These are phyloP conservation scores for Curvularia spicifera DNA, from an alignment of 2,329 filamentous ascomycete genomes.

Conservation along the genomic window DNA sequence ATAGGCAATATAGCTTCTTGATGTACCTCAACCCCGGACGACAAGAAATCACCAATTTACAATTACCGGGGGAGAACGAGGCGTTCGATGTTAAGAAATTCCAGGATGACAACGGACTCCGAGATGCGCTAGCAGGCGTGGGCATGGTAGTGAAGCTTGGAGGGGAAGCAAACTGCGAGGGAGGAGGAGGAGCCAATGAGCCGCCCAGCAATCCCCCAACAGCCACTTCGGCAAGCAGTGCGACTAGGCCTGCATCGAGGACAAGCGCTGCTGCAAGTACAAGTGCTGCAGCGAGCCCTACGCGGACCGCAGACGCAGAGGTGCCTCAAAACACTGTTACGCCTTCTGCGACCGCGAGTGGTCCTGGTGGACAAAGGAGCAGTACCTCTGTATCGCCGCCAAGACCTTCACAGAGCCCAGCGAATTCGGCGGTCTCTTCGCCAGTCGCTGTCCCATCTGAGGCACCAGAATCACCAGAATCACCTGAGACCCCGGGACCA, in stretches of 20 bases:
- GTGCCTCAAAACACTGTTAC: neutral
- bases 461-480: constrained; percentile 1
- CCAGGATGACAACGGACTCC: constrained; percentile 39
- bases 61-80: constrained; percentile 35
- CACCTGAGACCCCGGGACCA: constrained; percentile 4
- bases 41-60: constrained; percentile 28
- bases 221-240: constrained; percentile 9
- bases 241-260: neutral
- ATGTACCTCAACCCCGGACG: constrained; percentile 41
- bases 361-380: neutral
- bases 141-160: constrained; percentile 46
- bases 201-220: constrained; percentile 15
- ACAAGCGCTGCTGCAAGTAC: neutral
- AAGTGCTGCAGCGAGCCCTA: neutral
- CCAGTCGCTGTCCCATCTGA: constrained; percentile 1
- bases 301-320: neutral
- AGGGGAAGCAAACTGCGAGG: constrained; percentile 29
- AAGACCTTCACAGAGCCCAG: neutral
- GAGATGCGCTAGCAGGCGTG: constrained; percentile 38
- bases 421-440: constrained; percentile 1
- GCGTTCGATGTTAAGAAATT: constrained; percentile 40
- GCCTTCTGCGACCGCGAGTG: neutral
- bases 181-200: constrained; percentile 13
- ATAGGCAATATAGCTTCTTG: constrained; percentile 42
- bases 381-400: neutral